These are phyloP conservation scores for Euphorbia pulcherrima DNA, from an alignment of 345 rosid genomes.

Conservation along the genomic window DNA sequence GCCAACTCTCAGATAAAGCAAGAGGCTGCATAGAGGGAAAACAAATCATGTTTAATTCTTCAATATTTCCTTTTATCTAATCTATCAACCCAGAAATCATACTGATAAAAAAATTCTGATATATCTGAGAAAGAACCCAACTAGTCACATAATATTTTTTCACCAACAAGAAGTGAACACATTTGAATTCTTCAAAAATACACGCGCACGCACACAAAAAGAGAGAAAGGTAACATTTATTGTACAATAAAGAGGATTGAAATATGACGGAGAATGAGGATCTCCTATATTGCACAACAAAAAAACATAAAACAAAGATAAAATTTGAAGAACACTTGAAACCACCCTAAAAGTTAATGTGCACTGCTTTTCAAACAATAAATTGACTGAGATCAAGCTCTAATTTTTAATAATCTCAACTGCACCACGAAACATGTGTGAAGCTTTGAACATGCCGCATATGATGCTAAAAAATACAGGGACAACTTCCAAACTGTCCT, in stretches of 20 bases:
- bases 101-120: neutral
- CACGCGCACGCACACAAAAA: no score
- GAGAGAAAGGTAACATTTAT: neutral
- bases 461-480: neutral
- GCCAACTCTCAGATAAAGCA: conserved; percentile 17
- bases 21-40: conserved; percentile 15
- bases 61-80: neutral
- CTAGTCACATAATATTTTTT: neutral
- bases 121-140: neutral
- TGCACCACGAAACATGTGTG: neutral
- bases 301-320: neutral
- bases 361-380: neutral
- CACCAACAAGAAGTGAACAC: neutral
- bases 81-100: neutral
- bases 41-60: neutral
- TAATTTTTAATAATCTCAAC: neutral
- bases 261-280: neutral
- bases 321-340: neutral
- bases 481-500: neutral
- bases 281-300: neutral
- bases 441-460: neutral
- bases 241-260: neutral
- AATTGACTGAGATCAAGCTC: neutral
- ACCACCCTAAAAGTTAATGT: neutral
- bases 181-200: neutral